Evolutionary conservation across 1,284 basidiomycete species (phyloP), one percentile per base, ranked within the genome.

Genomic region (Papiliotrema laurentii): DNA sequence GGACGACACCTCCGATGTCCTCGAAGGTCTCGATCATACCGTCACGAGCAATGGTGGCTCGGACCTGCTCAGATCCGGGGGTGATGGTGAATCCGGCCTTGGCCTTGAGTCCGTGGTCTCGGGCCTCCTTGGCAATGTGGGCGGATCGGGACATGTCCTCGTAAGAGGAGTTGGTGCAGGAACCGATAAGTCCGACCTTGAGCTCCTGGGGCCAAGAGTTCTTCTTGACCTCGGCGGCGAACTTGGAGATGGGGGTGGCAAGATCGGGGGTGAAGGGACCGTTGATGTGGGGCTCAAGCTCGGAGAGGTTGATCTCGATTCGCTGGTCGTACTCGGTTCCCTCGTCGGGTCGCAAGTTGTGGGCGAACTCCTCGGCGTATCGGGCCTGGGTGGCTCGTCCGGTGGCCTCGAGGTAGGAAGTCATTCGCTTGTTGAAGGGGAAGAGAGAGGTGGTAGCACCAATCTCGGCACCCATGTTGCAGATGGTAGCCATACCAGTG

Each of bases 391-490:
- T 83, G 39, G 79, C 72, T 63, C 94, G 92, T 73, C 88, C 89
- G 63, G 96, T 99, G 39, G 93, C 92, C 56, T 88, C 82, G 70
- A 98, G 81, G 79, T 97, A 99, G 73, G 85, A 82, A 66, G 75
- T 81, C 93, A 97, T 97, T 68, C 91, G 89, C 63, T 79, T 75
- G 81, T 97, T 98, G 86, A 87, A 98, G 64, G 96, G 96, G 90
- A 99, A 98, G 65, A 97, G 77, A 18, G 94, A 97, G 45, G 96
- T 97, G 37, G 94, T 98, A 44, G 94, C 94, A 75, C 96, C 94
- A 67, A 98, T 97, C 78, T 98, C 94, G 69, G 96, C 96, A 82
- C 96, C 96, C 94, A 97, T 98, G 84, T 97, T 98, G 78, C 94
- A 97, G 68, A 74, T 74, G 45, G 94, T 98, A 53, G 89, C 96